Evolutionary conservation across 257 asterid genomes (phyloP).

Genomic region (Rauvolfia tetraphylla): DNA sequence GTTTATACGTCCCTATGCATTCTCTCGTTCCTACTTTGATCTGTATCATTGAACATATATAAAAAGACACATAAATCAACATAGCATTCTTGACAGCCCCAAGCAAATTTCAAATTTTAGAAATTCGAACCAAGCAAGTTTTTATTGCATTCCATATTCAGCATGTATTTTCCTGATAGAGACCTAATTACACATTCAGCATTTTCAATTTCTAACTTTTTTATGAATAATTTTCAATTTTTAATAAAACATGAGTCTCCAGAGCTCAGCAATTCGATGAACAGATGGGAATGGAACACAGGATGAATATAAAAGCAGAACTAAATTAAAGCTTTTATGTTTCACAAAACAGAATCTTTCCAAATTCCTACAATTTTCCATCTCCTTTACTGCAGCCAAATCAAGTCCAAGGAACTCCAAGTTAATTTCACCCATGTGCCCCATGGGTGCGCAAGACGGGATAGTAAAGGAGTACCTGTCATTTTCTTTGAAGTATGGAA

Average conservation of each 20-base stretch:
- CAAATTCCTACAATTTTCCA: background rate
- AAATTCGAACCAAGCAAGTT: too few species aligned
- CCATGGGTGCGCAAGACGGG: background rate
- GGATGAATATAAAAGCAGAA: background rate
- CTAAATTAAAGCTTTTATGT: background rate
- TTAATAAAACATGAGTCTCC: background rate
- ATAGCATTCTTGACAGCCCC: too few species aligned
- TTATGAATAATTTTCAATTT: too few species aligned
- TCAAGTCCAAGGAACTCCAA: background rate
- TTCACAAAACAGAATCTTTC: background rate
- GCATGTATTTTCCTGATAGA: too few species aligned
- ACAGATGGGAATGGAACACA: background rate
- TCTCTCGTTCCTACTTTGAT: too few species aligned
- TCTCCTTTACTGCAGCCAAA: background rate
- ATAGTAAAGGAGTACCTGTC: slow-evolving; percentile 35
- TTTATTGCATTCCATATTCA: too few species aligned
- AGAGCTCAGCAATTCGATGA: background rate
- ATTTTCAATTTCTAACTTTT: background rate
- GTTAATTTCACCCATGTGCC: background rate
- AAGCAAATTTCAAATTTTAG: too few species aligned
- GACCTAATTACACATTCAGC: background rate
- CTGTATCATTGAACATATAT: too few species aligned
- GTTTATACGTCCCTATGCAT: too few species aligned
- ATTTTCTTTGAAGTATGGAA: slow-evolving; percentile 62
- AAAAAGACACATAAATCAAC: too few species aligned